Conservation (phyloP, 176 grass and related monocot species). For the Lolium perenne region DNA sequence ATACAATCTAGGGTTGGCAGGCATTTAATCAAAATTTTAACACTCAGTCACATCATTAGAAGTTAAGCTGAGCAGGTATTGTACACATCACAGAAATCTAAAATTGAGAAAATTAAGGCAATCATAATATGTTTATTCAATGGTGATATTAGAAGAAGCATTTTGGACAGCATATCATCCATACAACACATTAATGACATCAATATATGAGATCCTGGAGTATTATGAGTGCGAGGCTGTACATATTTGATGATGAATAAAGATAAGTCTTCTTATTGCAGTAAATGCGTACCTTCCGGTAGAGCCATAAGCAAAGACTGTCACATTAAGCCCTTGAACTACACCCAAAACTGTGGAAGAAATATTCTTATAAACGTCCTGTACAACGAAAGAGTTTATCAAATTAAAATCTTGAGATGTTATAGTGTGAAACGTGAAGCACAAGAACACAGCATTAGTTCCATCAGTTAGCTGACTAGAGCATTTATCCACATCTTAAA, state of each 20-base stretch:
- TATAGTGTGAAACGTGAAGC: background rate
- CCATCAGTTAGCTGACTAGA: constrained; percentile 32
- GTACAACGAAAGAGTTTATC: constrained; percentile 30
- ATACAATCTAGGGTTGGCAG: background rate
- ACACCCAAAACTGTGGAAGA: constrained; percentile 89
- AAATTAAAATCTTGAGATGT: constrained; percentile 33
- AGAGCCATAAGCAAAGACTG: constrained; percentile 99
- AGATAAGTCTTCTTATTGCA: constrained; percentile 4
- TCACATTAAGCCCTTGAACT: constrained; percentile 97
- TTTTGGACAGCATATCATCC: background rate
- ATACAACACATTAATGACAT: constrained; percentile 9
- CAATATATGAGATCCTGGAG: background rate
- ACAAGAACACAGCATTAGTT: constrained; percentile 19
- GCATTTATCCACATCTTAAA: constrained; percentile 18
- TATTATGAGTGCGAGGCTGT: background rate
- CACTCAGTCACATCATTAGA: background rate
- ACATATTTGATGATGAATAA: constrained; percentile 13
- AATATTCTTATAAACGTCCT: constrained; percentile 95
- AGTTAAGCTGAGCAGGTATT: background rate
- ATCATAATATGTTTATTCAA: constrained; percentile 20
- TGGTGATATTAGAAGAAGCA: background rate
- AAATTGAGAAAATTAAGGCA: background rate
- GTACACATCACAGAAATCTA: background rate
- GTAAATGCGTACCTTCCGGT: constrained; percentile 88
- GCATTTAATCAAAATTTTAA: background rate